Evolutionary conservation across 805 yeast genomes (phyloP).

Genomic region (Yamadazyma kitorensis): DNA sequence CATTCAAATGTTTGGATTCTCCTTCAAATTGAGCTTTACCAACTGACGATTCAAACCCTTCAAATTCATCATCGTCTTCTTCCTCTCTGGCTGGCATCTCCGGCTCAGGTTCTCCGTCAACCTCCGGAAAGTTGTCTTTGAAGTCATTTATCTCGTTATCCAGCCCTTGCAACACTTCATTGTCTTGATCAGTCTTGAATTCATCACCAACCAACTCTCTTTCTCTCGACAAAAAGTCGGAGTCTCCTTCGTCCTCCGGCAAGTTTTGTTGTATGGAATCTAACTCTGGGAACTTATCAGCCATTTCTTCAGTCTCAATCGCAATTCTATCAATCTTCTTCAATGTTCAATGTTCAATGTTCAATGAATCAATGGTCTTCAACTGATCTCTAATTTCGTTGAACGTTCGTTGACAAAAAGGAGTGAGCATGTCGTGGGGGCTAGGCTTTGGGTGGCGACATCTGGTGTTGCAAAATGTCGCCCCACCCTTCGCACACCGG

Average conservation of each 20-base stretch:
- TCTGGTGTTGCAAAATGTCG: too few relatives aligned
- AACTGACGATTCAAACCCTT: conserved; percentile 21
- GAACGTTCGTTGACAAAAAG: too few relatives aligned
- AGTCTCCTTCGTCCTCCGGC: conserved; percentile 33
- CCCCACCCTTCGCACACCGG: too few relatives aligned
- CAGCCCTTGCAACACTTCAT: conserved; percentile 40
- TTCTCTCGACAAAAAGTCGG: conserved; percentile 68
- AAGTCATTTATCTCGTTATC: conserved; percentile 55
- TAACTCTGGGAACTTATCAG: conserved; percentile 75
- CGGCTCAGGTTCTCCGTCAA: conserved; percentile 28
- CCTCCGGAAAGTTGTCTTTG: conserved; percentile 64
- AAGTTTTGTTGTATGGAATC: conserved; percentile 38
- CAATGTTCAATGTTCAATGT: too few relatives aligned
- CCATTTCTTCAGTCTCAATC: too few relatives aligned
- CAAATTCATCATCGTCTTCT: conserved; percentile 44
- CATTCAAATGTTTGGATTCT: conserved; percentile 52
- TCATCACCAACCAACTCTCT: conserved; percentile 68
- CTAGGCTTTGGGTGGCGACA: too few relatives aligned
- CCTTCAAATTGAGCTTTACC: conserved; percentile 19
- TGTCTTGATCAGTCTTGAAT: conserved; percentile 64
- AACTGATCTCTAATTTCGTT: too few relatives aligned
- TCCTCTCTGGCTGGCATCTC: conserved; percentile 16
- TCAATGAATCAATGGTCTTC: too few relatives aligned
- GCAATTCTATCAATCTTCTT: too few relatives aligned
- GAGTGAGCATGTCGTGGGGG: too few relatives aligned